phyloP scores from a whole-genome alignment of 306 rosid genomes.

The Glycine latifolia region DNA sequence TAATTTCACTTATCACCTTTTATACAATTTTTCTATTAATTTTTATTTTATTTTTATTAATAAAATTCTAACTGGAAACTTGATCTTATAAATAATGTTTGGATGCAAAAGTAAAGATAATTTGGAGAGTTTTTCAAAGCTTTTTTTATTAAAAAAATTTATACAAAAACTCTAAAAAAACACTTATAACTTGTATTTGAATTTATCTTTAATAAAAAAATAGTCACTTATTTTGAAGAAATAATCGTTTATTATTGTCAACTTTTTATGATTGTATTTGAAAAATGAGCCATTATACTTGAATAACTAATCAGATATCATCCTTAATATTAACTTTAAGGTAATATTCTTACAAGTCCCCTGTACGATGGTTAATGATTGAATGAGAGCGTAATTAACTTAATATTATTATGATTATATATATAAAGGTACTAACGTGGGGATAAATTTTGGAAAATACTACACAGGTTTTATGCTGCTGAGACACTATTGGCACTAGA shows the following conservation, averaged over 20 bases:
- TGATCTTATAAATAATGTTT: too few relatives aligned
- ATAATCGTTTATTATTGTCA: not conserved
- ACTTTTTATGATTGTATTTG: slow-evolving; percentile 70
- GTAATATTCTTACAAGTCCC: not conserved
- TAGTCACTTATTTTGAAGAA: not conserved
- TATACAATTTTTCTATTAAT: too few relatives aligned
- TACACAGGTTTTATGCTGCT: slow-evolving; percentile 85
- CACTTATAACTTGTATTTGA: too few relatives aligned
- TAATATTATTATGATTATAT: not conserved
- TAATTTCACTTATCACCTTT: too few relatives aligned
- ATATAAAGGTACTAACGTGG: not conserved
- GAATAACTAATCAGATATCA: too few relatives aligned
- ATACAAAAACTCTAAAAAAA: too few relatives aligned
- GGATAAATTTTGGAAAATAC: not conserved
- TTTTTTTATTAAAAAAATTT: too few relatives aligned
- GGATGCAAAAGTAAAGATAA: too few relatives aligned
- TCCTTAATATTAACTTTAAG: not conserved
- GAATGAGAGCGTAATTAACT: not conserved
- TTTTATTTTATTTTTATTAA: too few relatives aligned
- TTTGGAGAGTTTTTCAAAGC: not conserved
- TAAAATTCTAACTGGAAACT: too few relatives aligned
- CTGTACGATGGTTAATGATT: not conserved
- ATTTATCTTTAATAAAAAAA: not conserved
- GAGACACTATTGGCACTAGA: slow-evolving; percentile 87
- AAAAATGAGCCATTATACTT: too few relatives aligned